A percentile compares a stretch with the other conserved stretches of the same genome.
Conservation (phyloP, 495 filamentous ascomycete genomes). For the Penicillium egyptiacum region DNA sequence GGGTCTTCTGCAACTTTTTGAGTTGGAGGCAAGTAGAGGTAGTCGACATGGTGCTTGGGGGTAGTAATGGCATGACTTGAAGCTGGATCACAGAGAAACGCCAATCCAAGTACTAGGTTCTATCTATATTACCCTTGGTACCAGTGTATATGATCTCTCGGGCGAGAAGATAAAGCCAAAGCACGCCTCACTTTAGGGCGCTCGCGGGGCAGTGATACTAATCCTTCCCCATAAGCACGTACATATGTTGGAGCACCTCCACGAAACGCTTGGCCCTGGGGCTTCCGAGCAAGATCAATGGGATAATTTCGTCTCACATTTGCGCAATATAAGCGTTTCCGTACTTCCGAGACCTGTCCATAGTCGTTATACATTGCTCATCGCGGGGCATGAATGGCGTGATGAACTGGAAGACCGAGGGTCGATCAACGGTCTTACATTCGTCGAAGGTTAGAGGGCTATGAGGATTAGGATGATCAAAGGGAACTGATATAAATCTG, state of each 20-base stretch:
- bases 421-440: not conserved
- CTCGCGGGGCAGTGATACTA: conserved; percentile 25
- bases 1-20: conserved; percentile 19
- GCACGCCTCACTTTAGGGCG: conserved; percentile 16
- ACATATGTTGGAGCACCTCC: conserved; percentile 15
- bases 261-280: conserved; percentile 13
- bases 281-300: not conserved
- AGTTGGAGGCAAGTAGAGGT: conserved; percentile 30
- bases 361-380: conserved; percentile 31
- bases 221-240: conserved; percentile 21
- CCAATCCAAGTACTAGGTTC: not conserved
- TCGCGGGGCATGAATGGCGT: conserved; percentile 44
- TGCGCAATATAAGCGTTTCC: conserved; percentile 13
- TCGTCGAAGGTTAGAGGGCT: not conserved
- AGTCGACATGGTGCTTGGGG: conserved; percentile 28
- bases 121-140: conserved; percentile 22
- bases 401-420: conserved; percentile 17
- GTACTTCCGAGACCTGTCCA: not conserved
- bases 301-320: conserved; percentile 14
- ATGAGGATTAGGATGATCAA: not conserved
- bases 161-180: conserved; percentile 26
- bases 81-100: conserved; percentile 4
- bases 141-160: conserved; percentile 20
- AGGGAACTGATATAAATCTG: not conserved
- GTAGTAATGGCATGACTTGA: conserved; percentile 20